These are phyloP conservation scores for Backusella psychrophila DNA, from an alignment of 192 early-diverging fungal species.

Conservation along the genomic window DNA sequence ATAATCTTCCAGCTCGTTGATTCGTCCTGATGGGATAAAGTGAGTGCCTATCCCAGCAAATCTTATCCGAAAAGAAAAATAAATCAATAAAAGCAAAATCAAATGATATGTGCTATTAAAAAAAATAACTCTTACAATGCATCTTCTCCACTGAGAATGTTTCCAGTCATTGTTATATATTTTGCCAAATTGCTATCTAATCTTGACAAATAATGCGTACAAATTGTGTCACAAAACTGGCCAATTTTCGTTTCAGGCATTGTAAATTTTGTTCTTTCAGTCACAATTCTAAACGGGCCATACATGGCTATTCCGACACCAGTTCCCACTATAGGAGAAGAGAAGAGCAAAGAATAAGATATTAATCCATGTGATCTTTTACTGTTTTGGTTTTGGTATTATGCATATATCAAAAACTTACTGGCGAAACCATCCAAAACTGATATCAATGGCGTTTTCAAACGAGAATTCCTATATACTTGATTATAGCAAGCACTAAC, in stretches of 20 bases:
- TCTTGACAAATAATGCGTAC: slow-evolving; percentile 88
- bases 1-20: slow-evolving; percentile 74
- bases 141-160: slow-evolving; percentile 74
- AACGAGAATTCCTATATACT: slow-evolving; percentile 86
- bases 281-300: too few species aligned
- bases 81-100: neutral
- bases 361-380: too few species aligned
- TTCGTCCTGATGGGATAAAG: slow-evolving; percentile 83
- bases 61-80: slow-evolving; percentile 27
- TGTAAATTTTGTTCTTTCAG: too few species aligned
- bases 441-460: slow-evolving; percentile 85
- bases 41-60: slow-evolving; percentile 95
- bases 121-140: slow-evolving; percentile 58
- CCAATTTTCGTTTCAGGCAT: slow-evolving; percentile 72
- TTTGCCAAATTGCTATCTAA: slow-evolving; percentile 93
- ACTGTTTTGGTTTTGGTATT: too few species aligned
- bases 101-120: neutral
- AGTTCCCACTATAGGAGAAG: too few species aligned
- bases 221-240: slow-evolving; percentile 93
- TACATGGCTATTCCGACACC: too few species aligned
- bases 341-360: too few species aligned
- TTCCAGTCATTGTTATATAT: slow-evolving; percentile 88
- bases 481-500: slow-evolving; percentile 73
- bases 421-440: slow-evolving; percentile 85
- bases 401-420: slow-evolving; percentile 28